These are phyloP conservation scores for Coemansia sp. DNA, from an alignment of 192 early-diverging fungal genomes.

Conservation along the genomic window DNA sequence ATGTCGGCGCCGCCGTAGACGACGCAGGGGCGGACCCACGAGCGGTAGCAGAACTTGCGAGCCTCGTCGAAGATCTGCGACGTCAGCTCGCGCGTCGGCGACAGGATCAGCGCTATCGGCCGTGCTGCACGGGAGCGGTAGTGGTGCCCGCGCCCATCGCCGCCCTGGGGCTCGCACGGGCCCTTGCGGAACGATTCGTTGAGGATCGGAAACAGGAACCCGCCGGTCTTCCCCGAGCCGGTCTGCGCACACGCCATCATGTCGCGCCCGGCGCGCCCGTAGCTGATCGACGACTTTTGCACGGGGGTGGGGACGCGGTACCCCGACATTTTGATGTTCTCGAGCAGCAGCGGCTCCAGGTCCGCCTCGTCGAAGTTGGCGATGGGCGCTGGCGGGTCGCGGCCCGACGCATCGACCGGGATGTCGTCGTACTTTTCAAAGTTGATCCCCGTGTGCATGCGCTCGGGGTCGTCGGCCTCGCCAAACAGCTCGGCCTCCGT, in stretches of 20 bases:
- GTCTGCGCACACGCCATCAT: slow-evolving; percentile 99
- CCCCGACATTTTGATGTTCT: slow-evolving; percentile 84
- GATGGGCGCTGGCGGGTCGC: slow-evolving; percentile 65
- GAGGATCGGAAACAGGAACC: slow-evolving; percentile 96
- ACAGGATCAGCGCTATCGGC: slow-evolving; percentile 67
- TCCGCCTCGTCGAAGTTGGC: slow-evolving; percentile 64
- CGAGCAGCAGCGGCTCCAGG: slow-evolving; percentile 81
- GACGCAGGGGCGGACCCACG: slow-evolving; percentile 90
- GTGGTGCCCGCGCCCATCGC: slow-evolving; percentile 34
- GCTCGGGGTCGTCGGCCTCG: slow-evolving; percentile 67
- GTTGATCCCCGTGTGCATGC: slow-evolving; percentile 91
- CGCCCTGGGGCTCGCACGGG: slow-evolving; percentile 55
- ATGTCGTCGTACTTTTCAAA: slow-evolving; percentile 99
- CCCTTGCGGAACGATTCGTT: slow-evolving; percentile 87
- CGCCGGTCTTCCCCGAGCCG: slow-evolving; percentile 93
- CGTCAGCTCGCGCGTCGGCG: slow-evolving; percentile 77
- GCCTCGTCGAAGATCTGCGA: slow-evolving; percentile 70
- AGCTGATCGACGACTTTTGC: slow-evolving; percentile 89
- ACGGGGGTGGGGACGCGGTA: slow-evolving; percentile 94
- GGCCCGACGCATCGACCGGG: slow-evolving; percentile 86
- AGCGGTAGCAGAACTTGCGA: slow-evolving; percentile 77
- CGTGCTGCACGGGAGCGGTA: slow-evolving; percentile 62
- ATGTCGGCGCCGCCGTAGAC: slow-evolving; percentile 96
- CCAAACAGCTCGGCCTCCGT: slow-evolving; percentile 80
- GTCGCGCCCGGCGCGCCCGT: slow-evolving; percentile 79